Percentiles rank a stretch among this genome's conserved stretches.
Evolutionary conservation across 1,139 yeast genomes (phyloP).

Genomic region (Blastobotrys illinoisensis): DNA sequence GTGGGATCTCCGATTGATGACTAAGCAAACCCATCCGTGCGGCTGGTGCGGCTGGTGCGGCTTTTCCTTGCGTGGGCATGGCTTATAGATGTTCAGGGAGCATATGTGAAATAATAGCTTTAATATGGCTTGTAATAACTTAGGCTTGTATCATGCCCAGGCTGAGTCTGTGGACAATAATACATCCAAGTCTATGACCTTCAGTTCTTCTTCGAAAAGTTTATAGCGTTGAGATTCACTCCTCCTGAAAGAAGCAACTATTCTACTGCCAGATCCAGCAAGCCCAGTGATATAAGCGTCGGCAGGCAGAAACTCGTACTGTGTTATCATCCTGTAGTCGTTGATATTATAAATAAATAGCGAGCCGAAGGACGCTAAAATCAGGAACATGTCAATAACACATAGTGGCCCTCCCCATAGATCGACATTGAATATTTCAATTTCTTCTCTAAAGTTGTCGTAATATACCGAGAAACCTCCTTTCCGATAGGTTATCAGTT

Average conservation of each 20-base stretch:
- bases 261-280: neutral
- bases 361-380: neutral
- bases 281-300: neutral
- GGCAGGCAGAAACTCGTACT: neutral
- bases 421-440: neutral
- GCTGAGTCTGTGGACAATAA: neutral
- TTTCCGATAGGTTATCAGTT: neutral
- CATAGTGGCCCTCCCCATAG: neutral
- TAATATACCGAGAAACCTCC: neutral
- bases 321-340: neutral
- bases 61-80: too few species aligned
- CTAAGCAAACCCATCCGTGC: neutral
- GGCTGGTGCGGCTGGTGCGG: neutral
- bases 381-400: neutral
- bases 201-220: neutral
- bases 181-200: neutral
- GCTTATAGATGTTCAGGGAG: too few species aligned
- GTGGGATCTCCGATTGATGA: neutral
- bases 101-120: too few species aligned
- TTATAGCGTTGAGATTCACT: neutral
- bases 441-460: neutral
- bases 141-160: neutral
- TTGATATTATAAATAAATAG: too few species aligned
- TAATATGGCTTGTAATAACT: too few species aligned
- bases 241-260: neutral